Evolutionary conservation across 2,329 filamentous ascomycete species (phyloP).

Genomic region (Claviceps purpurea): DNA sequence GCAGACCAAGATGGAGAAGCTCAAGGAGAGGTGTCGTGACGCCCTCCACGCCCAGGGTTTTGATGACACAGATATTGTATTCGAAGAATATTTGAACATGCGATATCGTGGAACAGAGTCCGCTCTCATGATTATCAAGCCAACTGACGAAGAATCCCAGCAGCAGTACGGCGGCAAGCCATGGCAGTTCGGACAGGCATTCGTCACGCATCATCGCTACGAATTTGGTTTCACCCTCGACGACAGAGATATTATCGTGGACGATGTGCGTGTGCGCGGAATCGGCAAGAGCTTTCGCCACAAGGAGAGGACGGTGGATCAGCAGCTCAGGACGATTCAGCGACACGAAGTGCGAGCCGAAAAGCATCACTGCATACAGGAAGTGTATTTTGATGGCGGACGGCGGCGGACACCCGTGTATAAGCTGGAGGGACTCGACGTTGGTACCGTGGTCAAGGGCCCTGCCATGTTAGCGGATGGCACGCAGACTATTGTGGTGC

Average conservation of each 20-base stretch:
- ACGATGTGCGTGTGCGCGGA: constrained; percentile 76
- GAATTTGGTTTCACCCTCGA: constrained; percentile 84
- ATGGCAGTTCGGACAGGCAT: constrained; percentile 76
- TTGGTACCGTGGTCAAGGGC: constrained; percentile 61
- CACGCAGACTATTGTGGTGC: constrained; percentile 84
- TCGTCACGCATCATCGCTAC: constrained; percentile 76
- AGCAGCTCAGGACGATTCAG: constrained; percentile 61
- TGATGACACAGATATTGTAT: constrained; percentile 56
- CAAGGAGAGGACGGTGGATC: constrained; percentile 67
- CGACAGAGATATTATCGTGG: constrained; percentile 77
- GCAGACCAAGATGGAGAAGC: constrained; percentile 59
- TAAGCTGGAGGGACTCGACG: constrained; percentile 59
- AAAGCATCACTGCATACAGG: constrained; percentile 51
- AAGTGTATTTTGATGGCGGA: constrained; percentile 78
- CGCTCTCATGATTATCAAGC: constrained; percentile 77
- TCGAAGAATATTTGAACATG: constrained; percentile 92
- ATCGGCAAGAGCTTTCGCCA: constrained; percentile 81
- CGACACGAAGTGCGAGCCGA: constrained; percentile 40
- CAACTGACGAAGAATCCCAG: constrained; percentile 46
- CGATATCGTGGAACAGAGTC: constrained; percentile 84
- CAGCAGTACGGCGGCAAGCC: constrained; percentile 48
- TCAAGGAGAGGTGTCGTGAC: constrained; percentile 60
- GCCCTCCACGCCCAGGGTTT: constrained; percentile 70
- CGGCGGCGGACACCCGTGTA: constrained; percentile 69
- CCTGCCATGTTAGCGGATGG: constrained; percentile 80